Evolutionary conservation across 768 basidiomycete genomes (phyloP), one percentile per base, ranked within the genome.

Genomic region (Cystobasidiopsis lactophilus): DNA sequence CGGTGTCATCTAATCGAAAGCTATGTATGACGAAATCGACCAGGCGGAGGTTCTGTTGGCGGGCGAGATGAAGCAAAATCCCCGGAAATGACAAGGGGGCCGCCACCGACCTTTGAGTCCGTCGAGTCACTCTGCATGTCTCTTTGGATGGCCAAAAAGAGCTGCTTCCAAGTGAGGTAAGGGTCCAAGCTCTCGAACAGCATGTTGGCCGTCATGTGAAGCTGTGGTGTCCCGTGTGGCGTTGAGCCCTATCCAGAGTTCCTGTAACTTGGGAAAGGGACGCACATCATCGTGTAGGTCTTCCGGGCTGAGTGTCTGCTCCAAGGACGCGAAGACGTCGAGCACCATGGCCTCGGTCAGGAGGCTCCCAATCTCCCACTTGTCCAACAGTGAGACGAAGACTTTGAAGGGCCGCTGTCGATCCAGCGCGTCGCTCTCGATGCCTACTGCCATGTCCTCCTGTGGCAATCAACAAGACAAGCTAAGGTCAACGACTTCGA

Each of bases 151-250:
- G 61, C 54, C 1, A 66, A 61, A 50, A 84, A 71, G 0, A 98
- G 61, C 43, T 78, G 74, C 59, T 77, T 80, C 91, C 91, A 98
- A 3, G 86, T 70, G 40, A 85, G 70, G 51, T 76, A 75, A 2
- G 88, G 93, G 55, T 98, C 93, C 16, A 82, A 74, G n/a, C 83
- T 80, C 65, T 96, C 89, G 58, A 89, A 85, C 0, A 98, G 69
- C 1, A 84, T 82, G 56, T 75, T 80, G 0, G 84, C 85, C 1
- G 88, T 86, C 73, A 83, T 77, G 16, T 72, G 72, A 35, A 84
- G 66, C 83, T 84, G 24, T 57, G 47, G 62, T 74, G 37, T 60
- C 82, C 24, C 26, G 11, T n/a, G n/a, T n/a, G n/a, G n/a, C n/a
- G n/a, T 7, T 43, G 19, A 19, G 24, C n/a, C 81, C 65, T 83